These are phyloP conservation scores for Solanum chiquidenum DNA, from an alignment of 257 asterid species.

Conservation along the genomic window DNA sequence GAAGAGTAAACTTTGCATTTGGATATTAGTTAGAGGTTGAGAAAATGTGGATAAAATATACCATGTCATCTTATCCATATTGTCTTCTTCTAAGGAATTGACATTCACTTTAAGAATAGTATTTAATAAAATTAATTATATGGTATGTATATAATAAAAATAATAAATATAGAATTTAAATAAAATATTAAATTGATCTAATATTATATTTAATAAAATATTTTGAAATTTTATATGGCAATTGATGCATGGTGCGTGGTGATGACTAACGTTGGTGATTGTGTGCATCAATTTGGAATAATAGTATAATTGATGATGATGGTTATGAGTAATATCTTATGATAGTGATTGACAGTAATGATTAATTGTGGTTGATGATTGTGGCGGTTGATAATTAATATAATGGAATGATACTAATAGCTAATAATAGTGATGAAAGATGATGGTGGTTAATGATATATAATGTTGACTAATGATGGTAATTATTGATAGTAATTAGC, in stretches of 20 bases:
- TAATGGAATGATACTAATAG: not conserved
- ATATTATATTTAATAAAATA: too few relatives aligned
- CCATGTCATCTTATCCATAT: not conserved
- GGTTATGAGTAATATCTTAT: not conserved
- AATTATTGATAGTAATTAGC: not conserved
- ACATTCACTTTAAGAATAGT: not conserved
- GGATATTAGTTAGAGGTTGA: not conserved
- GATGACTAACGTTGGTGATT: not conserved
- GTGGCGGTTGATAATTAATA: too few relatives aligned
- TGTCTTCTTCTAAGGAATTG: not conserved
- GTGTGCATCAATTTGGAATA: not conserved
- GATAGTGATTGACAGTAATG: not conserved
- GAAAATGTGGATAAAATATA: not conserved
- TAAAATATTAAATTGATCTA: too few relatives aligned
- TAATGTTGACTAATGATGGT: not conserved
- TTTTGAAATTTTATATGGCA: not conserved
- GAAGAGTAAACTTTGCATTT: not conserved
- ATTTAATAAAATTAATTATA: not conserved
- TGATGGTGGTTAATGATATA: not conserved
- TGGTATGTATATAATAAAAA: too few relatives aligned
- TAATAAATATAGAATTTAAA: too few relatives aligned
- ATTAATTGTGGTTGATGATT: not conserved
- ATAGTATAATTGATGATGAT: not conserved
- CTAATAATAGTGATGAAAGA: too few relatives aligned
- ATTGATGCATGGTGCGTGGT: not conserved